A percentile compares a stretch with the other conserved stretches of the same genome.
phyloP scores from a whole-genome alignment of 192 early-diverging fungal species.

The Backusella morwellensis region DNA sequence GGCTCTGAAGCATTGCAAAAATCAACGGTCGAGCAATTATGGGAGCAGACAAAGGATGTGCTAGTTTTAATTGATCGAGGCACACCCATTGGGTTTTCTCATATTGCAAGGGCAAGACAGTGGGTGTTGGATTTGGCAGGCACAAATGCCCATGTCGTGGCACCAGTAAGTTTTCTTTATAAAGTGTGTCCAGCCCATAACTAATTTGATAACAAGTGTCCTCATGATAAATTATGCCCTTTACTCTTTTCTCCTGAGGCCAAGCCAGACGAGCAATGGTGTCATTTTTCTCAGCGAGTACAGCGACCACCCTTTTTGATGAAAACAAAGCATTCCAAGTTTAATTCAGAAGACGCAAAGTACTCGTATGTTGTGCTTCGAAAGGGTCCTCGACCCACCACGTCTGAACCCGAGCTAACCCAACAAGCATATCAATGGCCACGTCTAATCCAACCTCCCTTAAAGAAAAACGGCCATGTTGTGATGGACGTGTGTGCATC shows the following conservation, averaged over 20 bases:
- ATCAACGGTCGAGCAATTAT: slow-evolving; percentile 67
- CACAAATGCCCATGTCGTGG: slow-evolving; percentile 64
- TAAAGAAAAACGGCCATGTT: slow-evolving; percentile 78
- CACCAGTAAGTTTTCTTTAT: slow-evolving; percentile 54
- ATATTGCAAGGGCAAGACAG: slow-evolving; percentile 66
- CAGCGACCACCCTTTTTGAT: slow-evolving; percentile 66
- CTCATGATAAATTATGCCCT: slow-evolving; percentile 75
- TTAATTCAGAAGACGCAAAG: slow-evolving; percentile 68
- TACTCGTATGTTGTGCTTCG: slow-evolving; percentile 81
- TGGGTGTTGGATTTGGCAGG: slow-evolving; percentile 52
- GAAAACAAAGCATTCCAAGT: slow-evolving; percentile 62
- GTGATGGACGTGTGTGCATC: slow-evolving; percentile 65
- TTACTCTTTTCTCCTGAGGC: slow-evolving; percentile 45
- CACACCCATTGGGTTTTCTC: slow-evolving; percentile 64
- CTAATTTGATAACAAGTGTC: slow-evolving; percentile 43
- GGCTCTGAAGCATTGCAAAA: slow-evolving; percentile 60
- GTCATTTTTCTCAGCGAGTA: slow-evolving; percentile 80
- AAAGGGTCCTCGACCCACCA: slow-evolving; percentile 52
- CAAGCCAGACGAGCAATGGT: slow-evolving; percentile 55
- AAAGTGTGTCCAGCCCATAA: no score
- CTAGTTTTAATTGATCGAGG: slow-evolving; percentile 86
- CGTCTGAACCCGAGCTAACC: slow-evolving; percentile 17
- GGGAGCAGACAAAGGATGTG: slow-evolving; percentile 76
- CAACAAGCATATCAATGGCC: slow-evolving; percentile 62
- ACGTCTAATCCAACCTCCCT: slow-evolving; percentile 68